Conservation (phyloP, 345 rosid genomes). For the Erucastrum elatum region DNA sequence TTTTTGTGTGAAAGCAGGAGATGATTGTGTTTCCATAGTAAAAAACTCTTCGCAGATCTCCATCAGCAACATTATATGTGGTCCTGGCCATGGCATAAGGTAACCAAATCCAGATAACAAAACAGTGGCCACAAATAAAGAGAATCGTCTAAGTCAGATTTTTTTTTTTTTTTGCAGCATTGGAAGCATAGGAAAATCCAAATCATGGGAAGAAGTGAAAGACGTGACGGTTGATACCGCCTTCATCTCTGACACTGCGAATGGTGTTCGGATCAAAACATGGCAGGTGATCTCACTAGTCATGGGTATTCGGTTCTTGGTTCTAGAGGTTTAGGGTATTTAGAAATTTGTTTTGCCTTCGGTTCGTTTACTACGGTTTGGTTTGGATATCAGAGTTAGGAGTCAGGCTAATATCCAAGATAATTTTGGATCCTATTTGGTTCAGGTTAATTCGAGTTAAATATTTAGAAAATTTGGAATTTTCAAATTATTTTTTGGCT, state of each 20-base stretch:
- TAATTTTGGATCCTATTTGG: too few relatives aligned
- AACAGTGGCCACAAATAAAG: too few relatives aligned
- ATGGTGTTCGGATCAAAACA: constrained; percentile 90
- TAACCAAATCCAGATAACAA: constrained; percentile 30
- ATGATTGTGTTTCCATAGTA: constrained; percentile 91
- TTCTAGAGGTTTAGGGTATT: too few relatives aligned
- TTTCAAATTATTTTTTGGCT: too few relatives aligned
- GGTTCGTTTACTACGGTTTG: too few relatives aligned
- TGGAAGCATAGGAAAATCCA: constrained; percentile 84
- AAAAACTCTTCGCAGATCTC: constrained; percentile 68
- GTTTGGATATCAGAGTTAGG: too few relatives aligned
- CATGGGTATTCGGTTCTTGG: too few relatives aligned
- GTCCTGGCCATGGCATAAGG: constrained; percentile 99
- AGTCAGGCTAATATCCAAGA: too few relatives aligned
- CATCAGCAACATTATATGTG: constrained; percentile 64
- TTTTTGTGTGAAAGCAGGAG: constrained; percentile 55
- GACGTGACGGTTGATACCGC: constrained; percentile 64
- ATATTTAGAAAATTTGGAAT: too few relatives aligned
- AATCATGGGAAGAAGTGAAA: constrained; percentile 57
- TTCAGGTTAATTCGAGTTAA: too few relatives aligned
- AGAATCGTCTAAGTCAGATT: not conserved
- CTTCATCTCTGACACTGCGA: constrained; percentile 60
- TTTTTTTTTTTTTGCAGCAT: constrained; percentile 55
- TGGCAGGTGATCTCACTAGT: constrained; percentile 92
- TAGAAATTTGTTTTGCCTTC: too few relatives aligned